Percentiles rank a stretch among this genome's conserved stretches.
Evolutionary conservation across 2,329 filamentous ascomycete species (phyloP).

Genomic region (Cryoendolithus antarcticus): DNA sequence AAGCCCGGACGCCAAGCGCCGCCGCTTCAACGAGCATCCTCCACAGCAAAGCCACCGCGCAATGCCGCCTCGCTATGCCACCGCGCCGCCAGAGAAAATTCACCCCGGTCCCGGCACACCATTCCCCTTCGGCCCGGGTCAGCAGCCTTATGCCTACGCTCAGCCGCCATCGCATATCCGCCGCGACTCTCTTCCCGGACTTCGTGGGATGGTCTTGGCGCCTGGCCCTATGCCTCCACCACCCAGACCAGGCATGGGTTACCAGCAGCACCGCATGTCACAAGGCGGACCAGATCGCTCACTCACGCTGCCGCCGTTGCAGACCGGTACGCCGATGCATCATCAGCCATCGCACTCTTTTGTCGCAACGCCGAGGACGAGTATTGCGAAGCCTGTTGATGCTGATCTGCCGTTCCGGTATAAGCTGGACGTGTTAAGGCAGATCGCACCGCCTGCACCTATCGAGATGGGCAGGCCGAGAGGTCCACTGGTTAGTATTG

Average conservation of each 20-base stretch:
- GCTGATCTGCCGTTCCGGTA: constrained; percentile 50
- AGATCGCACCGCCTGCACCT: constrained; percentile 59
- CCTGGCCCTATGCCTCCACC: constrained; percentile 41
- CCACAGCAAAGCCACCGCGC: constrained; percentile 25
- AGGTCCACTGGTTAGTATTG: constrained; percentile 73
- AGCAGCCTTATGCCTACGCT: too few relatives aligned
- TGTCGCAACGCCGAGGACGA: neutral
- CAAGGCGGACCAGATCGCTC: constrained; percentile 33
- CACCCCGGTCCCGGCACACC: constrained; percentile 24
- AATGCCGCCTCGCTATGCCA: constrained; percentile 19
- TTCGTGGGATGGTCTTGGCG: constrained; percentile 18
- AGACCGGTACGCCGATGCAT: constrained; percentile 24
- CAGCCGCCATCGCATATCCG: constrained; percentile 12
- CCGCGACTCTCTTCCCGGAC: constrained; percentile 31
- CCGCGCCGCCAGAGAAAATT: constrained; percentile 6
- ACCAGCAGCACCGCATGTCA: constrained; percentile 21
- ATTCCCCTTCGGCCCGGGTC: constrained; percentile 21
- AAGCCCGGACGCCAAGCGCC: constrained; percentile 49
- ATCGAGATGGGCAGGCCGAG: constrained; percentile 31
- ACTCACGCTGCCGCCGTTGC: constrained; percentile 42
- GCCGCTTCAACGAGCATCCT: constrained; percentile 42
- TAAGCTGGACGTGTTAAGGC: constrained; percentile 65
- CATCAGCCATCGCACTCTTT: too few relatives aligned
- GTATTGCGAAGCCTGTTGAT: too few relatives aligned
- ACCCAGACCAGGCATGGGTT: constrained; percentile 33